A percentile compares a stretch with the other conserved stretches of the same genome.
Conservation (phyloP, 2,329 filamentous ascomycete species). For the Chrysoporthe austroafricana region DNA sequence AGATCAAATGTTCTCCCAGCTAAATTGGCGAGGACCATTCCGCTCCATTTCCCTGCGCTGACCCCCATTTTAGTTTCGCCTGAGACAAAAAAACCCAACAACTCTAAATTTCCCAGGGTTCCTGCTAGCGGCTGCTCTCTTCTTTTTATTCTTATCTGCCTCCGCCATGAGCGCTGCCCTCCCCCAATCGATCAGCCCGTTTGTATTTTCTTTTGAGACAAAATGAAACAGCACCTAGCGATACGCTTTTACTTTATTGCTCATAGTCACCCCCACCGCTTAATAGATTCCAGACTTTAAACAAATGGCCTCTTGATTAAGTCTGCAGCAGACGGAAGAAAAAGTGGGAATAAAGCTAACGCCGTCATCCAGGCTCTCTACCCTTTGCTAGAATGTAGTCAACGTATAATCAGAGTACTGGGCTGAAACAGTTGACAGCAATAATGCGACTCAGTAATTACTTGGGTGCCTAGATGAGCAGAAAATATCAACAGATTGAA, state of each 20-base stretch:
- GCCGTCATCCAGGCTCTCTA: too few species aligned
- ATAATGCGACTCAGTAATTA: too few species aligned
- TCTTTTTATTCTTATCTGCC: neutral
- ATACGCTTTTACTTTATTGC: neutral
- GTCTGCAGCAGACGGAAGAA: too few species aligned
- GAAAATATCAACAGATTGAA: too few species aligned
- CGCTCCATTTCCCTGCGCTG: constrained; percentile 8
- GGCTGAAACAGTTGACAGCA: too few species aligned
- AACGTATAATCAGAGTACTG: too few species aligned
- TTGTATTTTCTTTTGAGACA: neutral
- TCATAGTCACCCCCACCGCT: too few species aligned
- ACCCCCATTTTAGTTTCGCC: constrained; percentile 13
- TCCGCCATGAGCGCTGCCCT: neutral
- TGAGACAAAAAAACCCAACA: constrained; percentile 11
- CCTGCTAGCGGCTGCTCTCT: neutral
- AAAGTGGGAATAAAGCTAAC: too few species aligned
- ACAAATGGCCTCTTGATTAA: too few species aligned
- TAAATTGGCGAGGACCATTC: constrained; percentile 7
- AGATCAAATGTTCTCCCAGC: neutral
- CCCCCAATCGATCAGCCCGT: neutral
- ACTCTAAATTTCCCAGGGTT: constrained; percentile 4
- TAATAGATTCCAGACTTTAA: neutral
- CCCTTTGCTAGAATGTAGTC: too few species aligned
- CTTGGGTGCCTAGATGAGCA: too few species aligned
- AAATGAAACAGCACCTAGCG: neutral